Conservation (phyloP, 352 stramenopile genomes). For the Phytophthora boehmeriae region DNA sequence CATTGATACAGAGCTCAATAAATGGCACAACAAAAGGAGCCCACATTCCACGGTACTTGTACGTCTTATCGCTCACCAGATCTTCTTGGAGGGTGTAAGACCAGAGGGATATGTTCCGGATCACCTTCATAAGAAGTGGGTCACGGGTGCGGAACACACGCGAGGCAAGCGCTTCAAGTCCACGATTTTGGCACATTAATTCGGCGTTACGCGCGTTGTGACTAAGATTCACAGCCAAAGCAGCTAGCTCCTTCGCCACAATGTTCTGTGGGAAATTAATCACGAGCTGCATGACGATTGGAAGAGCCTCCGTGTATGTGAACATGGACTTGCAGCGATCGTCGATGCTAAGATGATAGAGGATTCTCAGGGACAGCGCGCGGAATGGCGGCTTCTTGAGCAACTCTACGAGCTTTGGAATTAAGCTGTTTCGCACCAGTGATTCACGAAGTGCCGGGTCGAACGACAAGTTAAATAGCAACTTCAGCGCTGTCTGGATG, state of each 20-base stretch:
- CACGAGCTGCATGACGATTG: constrained; percentile 94
- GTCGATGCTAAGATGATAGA: constrained; percentile 96
- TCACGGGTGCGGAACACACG: constrained; percentile 90
- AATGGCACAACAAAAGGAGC: constrained; percentile 89
- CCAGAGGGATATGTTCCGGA: constrained; percentile 92
- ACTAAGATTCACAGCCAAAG: constrained; percentile 94
- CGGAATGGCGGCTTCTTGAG: constrained; percentile 93
- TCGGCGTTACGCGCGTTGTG: constrained; percentile 91
- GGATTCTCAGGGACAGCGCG: constrained; percentile 84
- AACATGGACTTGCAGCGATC: constrained; percentile 96
- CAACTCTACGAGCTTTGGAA: constrained; percentile 92
- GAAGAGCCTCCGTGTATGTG: constrained; percentile 94
- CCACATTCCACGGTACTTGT: constrained; percentile 94
- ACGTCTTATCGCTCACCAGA: constrained; percentile 83
- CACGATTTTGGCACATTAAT: constrained; percentile 90
- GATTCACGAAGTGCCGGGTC: constrained; percentile 85
- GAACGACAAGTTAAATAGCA: constrained; percentile 97
- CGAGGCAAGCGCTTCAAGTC: constrained; percentile 89
- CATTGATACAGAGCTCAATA: constrained; percentile 82
- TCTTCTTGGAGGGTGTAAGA: constrained; percentile 92
- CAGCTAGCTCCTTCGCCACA: constrained; percentile 93
- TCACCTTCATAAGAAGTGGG: constrained; percentile 94
- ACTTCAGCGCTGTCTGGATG: constrained; percentile 82
- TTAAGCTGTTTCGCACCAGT: constrained; percentile 88
- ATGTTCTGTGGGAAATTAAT: constrained; percentile 94